phyloP scores from a whole-genome alignment of 352 stramenopile species.

The Phytophthora kernoviae region DNA sequence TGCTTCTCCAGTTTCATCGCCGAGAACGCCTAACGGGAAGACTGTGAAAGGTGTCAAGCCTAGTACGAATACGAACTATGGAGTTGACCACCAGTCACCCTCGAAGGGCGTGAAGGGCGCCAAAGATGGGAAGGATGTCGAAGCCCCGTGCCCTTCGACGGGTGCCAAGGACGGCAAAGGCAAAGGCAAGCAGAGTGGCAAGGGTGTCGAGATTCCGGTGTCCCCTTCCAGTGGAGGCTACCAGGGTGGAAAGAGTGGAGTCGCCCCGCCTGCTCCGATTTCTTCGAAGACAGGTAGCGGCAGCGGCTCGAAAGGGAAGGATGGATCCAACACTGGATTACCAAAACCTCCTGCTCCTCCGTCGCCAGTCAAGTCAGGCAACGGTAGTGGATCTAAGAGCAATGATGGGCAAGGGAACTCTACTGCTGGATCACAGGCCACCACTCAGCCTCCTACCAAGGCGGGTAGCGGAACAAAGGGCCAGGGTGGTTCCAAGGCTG shows the following conservation, averaged over 20 bases:
- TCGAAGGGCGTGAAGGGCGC: too few relatives aligned
- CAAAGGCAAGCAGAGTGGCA: constrained; percentile 10
- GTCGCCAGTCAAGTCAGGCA: background rate
- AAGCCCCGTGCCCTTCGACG: background rate
- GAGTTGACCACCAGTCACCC: background rate
- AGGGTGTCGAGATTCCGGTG: constrained; percentile 5
- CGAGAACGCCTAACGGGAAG: too few relatives aligned
- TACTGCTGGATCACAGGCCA: background rate
- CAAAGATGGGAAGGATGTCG: constrained; percentile 3
- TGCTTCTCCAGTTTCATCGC: constrained; percentile 4
- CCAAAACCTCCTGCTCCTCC: background rate
- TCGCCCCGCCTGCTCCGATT: constrained; percentile 8
- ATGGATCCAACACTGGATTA: background rate
- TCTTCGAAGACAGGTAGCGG: background rate
- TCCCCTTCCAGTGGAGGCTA: constrained; percentile 7
- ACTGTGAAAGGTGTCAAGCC: background rate
- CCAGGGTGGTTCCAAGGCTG: background rate
- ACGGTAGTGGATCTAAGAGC: constrained; percentile 1
- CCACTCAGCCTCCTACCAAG: background rate
- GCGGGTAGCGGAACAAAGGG: constrained; percentile 3
- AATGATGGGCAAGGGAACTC: background rate
- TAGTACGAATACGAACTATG: too few relatives aligned
- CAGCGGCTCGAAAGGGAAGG: background rate
- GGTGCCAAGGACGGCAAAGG: background rate
- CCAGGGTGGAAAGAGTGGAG: constrained; percentile 7